Evolutionary conservation across 345 rosid genomes (phyloP).

Genomic region (Syzygium aromaticum): DNA sequence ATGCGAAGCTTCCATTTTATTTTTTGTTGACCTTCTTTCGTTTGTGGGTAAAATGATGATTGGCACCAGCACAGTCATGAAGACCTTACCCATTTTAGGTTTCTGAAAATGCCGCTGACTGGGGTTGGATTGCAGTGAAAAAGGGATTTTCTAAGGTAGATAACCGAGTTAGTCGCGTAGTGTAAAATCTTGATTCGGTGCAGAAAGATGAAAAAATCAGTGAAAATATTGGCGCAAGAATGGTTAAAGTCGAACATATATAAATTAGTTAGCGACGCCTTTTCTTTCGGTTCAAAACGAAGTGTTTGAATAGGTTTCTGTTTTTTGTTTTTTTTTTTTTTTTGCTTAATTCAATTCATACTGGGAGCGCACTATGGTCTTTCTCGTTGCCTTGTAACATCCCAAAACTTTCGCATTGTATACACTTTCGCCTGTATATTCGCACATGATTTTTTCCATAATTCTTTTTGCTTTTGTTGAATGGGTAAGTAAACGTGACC

Average conservation of each 20-base stretch:
- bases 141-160: background rate
- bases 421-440: background rate
- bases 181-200: background rate
- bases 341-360: background rate
- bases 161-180: background rate
- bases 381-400: background rate
- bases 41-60: background rate
- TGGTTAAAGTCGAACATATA: background rate
- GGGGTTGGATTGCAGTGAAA: background rate
- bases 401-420: background rate
- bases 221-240: background rate
- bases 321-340: background rate
- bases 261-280: background rate
- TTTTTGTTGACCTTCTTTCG: background rate
- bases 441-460: background rate
- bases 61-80: background rate
- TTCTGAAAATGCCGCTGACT: background rate
- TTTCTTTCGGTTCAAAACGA: background rate
- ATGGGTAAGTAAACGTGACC: background rate
- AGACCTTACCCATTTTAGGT: background rate
- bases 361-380: rapidly evolving
- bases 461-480: background rate
- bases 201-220: background rate
- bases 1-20: background rate
- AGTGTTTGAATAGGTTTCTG: background rate